Conservation (phyloP, 1,139 yeast species). For the Suhomyces taliae region DNA sequence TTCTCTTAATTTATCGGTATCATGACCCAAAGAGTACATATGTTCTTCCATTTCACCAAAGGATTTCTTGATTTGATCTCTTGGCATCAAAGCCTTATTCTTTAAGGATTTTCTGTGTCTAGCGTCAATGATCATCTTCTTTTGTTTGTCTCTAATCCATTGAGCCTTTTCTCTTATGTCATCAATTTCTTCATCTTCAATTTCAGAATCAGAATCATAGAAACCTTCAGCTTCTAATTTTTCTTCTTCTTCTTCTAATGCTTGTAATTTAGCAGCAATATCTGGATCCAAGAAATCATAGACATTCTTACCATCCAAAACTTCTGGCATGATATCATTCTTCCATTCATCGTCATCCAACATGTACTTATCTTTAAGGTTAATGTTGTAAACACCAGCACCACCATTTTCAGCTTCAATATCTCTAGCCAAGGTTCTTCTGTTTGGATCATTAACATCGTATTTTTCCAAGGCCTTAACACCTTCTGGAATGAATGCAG, state of each 20-base stretch:
- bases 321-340: slow-evolving; percentile 95
- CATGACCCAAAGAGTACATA: slow-evolving; percentile 88
- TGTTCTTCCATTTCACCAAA: slow-evolving; percentile 82
- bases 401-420: slow-evolving; percentile 95
- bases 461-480: slow-evolving; percentile 60
- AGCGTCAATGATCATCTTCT: slow-evolving; percentile 86
- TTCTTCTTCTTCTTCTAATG: slow-evolving; percentile 96
- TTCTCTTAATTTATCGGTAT: slow-evolving; percentile 61
- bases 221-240: slow-evolving; percentile 91
- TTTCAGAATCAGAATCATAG: slow-evolving; percentile 85
- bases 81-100: slow-evolving; percentile 90
- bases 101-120: slow-evolving; percentile 84
- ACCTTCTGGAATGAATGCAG: slow-evolving; percentile 80
- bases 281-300: slow-evolving; percentile 97
- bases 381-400: slow-evolving; percentile 95
- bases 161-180: slow-evolving; percentile 84
- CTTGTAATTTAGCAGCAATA: slow-evolving; percentile 87
- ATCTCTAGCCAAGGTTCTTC: slow-evolving; percentile 82
- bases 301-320: slow-evolving; percentile 92
- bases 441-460: slow-evolving; percentile 77
- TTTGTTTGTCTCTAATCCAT: slow-evolving; percentile 95
- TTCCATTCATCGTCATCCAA: slow-evolving; percentile 98
- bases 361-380: slow-evolving; percentile 86
- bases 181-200: slow-evolving; percentile 61
- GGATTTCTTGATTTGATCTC: slow-evolving; percentile 80